A percentile compares a stretch with the other conserved stretches of the same genome.
Evolutionary conservation across 2,329 filamentous ascomycete genomes (phyloP).

Genomic region (Colletotrichum paranaense): DNA sequence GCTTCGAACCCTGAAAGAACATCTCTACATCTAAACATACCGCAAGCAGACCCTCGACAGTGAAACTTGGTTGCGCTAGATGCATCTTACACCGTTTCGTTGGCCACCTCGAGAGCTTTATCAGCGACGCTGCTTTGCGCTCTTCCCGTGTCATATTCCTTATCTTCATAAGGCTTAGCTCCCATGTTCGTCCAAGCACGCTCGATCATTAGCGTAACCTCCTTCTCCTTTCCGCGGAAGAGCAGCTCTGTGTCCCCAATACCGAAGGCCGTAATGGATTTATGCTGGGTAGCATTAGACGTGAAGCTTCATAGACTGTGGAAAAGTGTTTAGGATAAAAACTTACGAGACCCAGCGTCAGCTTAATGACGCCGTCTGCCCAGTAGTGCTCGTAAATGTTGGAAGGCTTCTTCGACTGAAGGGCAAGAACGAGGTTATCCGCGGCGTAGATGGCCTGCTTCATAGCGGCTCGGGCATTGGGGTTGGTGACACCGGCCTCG

Average conservation of each 20-base stretch:
- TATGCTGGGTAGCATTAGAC: constrained; percentile 48
- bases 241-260: constrained; percentile 57
- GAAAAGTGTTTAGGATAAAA: background rate
- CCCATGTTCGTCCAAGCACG: constrained; percentile 56
- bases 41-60: background rate
- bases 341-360: constrained; percentile 64
- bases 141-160: constrained; percentile 15
- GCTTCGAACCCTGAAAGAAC: background rate
- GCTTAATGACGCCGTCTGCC: constrained; percentile 62
- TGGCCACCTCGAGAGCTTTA: constrained; percentile 7
- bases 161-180: constrained; percentile 57
- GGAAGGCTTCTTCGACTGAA: constrained; percentile 52
- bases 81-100: background rate
- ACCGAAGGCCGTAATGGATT: constrained; percentile 55
- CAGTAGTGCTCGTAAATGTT: constrained; percentile 55
- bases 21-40: background rate
- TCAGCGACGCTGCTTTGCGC: background rate
- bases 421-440: constrained; percentile 63
- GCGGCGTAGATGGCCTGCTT: constrained; percentile 64
- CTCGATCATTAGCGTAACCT: constrained; percentile 56
- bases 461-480: constrained; percentile 66
- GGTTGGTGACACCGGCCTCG: constrained; percentile 59
- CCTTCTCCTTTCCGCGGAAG: constrained; percentile 53
- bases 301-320: too few relatives aligned
- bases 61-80: too few relatives aligned